Evolutionary conservation across 2,329 filamentous ascomycete genomes (phyloP), one percentile per base, ranked within the genome.

Genomic region (Beauveria australis): DNA sequence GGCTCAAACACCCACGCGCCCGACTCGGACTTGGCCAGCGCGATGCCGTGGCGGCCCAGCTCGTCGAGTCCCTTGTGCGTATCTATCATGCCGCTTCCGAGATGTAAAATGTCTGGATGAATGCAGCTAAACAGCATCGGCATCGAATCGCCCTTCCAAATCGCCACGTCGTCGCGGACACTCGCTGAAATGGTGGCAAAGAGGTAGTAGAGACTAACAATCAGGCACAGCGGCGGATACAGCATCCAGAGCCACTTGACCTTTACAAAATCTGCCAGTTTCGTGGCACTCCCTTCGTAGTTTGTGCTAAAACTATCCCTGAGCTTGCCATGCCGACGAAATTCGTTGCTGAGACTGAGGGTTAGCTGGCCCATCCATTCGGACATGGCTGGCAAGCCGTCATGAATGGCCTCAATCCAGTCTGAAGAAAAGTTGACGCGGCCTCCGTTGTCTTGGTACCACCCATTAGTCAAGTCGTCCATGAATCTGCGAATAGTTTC

Each of bases 51-150:
- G 8, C 69, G 63, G 2, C 72, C 73, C 10, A 75, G 64, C n/a
- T 71, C 64, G 24, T 72, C 71, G 46, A 75, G 63, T 0, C 73
- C 73, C 26, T 70, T 67, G 2, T 73, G 73, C 8, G 70, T 62
- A 59, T 76, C 70, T 72, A 75, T 74, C 18, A 67, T 71, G 46
- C 72, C 64, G 1, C 62, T 56, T 5, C 74, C 70, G 14, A 67
- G 67, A 3, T 62, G 66, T 19, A 72, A 67, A 37, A 75, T 73
- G 28, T 66, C 66, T 6, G 66, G 64, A 47, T 75, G 70, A 19
- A 76, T 71, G 7, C 69, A 68, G 52, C 70, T 74, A 56, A 76
- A 76, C 9, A 75, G 62, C 72, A 76, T 73, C 1, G 73, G 73
- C 59, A 76, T 62, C 14, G 72, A 73, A 49, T 72, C 70, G 22